These are phyloP conservation scores for Globisporangium iwayamae DNA, from an alignment of 352 stramenopile species.

Conservation along the genomic window DNA sequence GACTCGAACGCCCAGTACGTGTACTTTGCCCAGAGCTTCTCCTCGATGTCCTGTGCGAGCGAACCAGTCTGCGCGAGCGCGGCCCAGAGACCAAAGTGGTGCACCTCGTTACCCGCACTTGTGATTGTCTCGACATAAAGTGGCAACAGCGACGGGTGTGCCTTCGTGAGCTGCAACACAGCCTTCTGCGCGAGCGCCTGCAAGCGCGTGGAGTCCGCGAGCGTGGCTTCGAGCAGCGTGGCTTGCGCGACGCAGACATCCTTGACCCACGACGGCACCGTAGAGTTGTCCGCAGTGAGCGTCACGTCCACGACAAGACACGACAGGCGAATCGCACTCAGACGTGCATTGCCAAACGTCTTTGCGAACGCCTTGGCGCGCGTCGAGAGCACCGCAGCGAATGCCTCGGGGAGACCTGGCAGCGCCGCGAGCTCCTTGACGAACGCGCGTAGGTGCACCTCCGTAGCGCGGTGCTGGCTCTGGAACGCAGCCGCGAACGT, in stretches of 20 bases:
- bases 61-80: conserved; percentile 31
- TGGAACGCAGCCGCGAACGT: conserved; percentile 51
- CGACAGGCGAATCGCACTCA: conserved; percentile 57
- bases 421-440: conserved; percentile 32
- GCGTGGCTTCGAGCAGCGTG: conserved; percentile 51
- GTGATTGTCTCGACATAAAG: conserved; percentile 38
- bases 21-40: conserved; percentile 56
- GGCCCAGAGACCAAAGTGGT: conserved; percentile 65
- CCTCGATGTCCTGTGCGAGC: conserved; percentile 28
- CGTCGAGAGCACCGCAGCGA: conserved; percentile 40
- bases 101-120: conserved; percentile 28
- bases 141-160: conserved; percentile 34
- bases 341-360: conserved; percentile 48
- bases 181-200: conserved; percentile 43
- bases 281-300: conserved; percentile 13
- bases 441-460: conserved; percentile 51
- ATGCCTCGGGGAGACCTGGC: conserved; percentile 44
- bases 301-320: conserved; percentile 45
- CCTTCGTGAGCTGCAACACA: conserved; percentile 42
- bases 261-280: conserved; percentile 32
- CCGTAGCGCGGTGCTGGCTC: conserved; percentile 50
- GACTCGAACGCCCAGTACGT: conserved; percentile 75
- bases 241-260: conserved; percentile 49
- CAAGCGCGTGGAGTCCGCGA: conserved; percentile 38
- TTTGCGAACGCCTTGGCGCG: conserved; percentile 37